Base-by-base conservation (phyloP, 2,329 filamentous ascomycete species). In the Colletotrichum abscissum region DNA sequence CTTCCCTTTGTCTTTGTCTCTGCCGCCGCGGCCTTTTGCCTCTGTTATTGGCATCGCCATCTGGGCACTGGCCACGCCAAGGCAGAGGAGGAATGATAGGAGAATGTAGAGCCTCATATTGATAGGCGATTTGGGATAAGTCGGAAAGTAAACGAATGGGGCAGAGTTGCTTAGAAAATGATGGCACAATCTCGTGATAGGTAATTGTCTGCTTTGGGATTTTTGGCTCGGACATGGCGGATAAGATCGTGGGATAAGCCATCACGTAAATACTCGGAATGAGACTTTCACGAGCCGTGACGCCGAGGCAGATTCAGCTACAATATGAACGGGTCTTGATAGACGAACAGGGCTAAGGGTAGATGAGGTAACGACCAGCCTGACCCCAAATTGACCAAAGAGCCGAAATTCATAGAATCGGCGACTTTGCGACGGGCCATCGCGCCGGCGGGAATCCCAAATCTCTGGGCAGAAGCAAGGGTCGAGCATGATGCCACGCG, bases 271-370 rank as follows among this genome's bases (percentile, higher is more conserved):
- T 73, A 73, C 38, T 52, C 54, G 22, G 4, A 22, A 14, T 12
- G 24, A 26, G 52, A 55, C 46, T 65, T 65, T 73, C 70, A 65
- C 70, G 42, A 73, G 66, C 70, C 70, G 33, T 65, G 66, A 70
- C 22, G 26, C 70, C 70, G 70, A 73, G 70, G 70, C 46, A 73
- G 38, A 30, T 24, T 26, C 33, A 30, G 35, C 24, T 57, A 26
- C 54, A 26, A 22, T 42, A 30, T 46, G 24, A 49, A 46, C 2
- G 30, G 24, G 35, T 54, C 42, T 38, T 8, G n/a, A 55, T n/a
- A 22, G 52, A 64, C n/a, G 70, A 69, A 22, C 66, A 59, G 35
- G 54, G 70, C 38, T 26, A 38, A 46, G 60, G 66, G 55, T 33
- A 35, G 42, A 28, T 33, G 54, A 64, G 24, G n/a, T 56, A 19